Percentiles rank a stretch among this genome's conserved stretches.
Evolutionary conservation across 768 basidiomycete species (phyloP).

Genomic region (Calocera cornea): DNA sequence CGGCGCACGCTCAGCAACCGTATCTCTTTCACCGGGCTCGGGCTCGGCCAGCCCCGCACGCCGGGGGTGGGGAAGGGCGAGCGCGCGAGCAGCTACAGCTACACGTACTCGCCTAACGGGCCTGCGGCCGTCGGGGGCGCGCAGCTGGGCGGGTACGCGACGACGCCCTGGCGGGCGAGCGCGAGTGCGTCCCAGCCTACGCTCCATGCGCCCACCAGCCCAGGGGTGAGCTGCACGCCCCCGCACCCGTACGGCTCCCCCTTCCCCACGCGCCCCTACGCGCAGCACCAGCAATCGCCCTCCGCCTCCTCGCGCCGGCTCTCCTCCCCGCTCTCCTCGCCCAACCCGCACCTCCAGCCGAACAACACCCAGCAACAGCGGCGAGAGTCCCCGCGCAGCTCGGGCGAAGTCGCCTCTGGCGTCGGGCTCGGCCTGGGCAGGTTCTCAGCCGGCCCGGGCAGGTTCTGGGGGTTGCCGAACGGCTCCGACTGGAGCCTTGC

Average conservation of each 20-base stretch:
- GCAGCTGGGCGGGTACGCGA: background rate
- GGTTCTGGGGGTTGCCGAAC: background rate
- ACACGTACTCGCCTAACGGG: background rate
- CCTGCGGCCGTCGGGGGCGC: background rate
- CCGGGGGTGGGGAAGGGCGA: background rate
- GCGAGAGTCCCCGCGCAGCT: background rate
- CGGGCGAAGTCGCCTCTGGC: background rate
- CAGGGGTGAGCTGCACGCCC: background rate
- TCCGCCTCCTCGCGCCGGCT: background rate
- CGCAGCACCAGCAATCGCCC: background rate
- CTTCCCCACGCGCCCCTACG: background rate
- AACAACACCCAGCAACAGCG: background rate
- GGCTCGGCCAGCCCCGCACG: background rate
- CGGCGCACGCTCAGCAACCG: background rate
- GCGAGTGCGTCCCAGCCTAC: constrained; percentile 1
- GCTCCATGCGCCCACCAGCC: background rate
- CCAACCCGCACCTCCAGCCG: background rate
- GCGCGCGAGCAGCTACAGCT: background rate
- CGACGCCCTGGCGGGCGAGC: background rate
- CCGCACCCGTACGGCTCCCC: background rate
- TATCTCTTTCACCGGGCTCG: background rate
- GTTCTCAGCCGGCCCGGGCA: background rate
- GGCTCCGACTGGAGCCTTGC: background rate
- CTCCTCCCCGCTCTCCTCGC: background rate
- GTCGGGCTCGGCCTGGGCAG: background rate